These are phyloP conservation scores for Beta lomatogona DNA, from an alignment of 179 eudicot species.

Conservation along the genomic window DNA sequence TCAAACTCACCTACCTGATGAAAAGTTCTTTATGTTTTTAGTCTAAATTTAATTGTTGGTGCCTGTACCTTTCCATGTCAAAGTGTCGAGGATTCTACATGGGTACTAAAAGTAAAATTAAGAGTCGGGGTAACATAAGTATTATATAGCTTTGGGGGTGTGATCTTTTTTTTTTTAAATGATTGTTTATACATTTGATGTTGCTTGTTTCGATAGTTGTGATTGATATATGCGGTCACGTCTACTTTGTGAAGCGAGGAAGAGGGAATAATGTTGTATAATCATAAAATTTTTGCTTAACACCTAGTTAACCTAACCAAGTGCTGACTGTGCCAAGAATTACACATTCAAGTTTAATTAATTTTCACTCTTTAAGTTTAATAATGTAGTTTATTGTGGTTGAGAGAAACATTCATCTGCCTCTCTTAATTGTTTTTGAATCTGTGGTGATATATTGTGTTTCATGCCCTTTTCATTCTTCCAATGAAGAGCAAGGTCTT, in stretches of 20 bases:
- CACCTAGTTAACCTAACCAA: neutral
- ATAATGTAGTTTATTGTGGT: neutral
- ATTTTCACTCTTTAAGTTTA: neutral
- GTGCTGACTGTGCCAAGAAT: neutral
- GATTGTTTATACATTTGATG: neutral
- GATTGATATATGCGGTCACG: neutral
- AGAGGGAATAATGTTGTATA: neutral
- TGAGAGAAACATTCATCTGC: neutral
- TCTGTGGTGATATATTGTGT: neutral
- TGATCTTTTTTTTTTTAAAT: neutral
- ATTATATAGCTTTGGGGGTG: neutral
- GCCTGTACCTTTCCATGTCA: no score
- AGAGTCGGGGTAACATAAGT: neutral
- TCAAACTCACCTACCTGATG: no score
- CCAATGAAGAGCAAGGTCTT: neutral
- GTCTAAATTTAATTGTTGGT: no score
- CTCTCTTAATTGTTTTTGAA: neutral
- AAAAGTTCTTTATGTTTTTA: no score
- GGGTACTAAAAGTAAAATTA: no score
- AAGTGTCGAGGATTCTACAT: no score
- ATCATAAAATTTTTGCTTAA: neutral
- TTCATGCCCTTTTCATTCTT: neutral
- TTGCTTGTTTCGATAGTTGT: neutral
- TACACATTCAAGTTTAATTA: neutral
- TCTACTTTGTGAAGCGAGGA: neutral